These are phyloP conservation scores for Solanum hybrid DNA, from an alignment of 305 asterid genomes.

Conservation along the genomic window DNA sequence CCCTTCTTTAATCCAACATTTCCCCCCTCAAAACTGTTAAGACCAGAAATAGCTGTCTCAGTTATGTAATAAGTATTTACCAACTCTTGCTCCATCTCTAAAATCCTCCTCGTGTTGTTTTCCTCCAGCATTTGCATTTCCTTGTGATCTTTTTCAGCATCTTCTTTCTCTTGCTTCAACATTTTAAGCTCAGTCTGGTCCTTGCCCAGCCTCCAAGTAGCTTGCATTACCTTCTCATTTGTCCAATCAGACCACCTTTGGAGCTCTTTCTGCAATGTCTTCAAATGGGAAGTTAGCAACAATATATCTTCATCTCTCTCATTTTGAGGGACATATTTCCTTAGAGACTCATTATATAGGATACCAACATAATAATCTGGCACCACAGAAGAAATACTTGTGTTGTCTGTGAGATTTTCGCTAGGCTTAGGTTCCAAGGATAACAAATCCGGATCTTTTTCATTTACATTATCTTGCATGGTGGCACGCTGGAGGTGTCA, in stretches of 20 bases:
- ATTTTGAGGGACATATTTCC: constrained; percentile 34
- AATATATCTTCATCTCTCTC: constrained; percentile 43
- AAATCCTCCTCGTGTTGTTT: constrained; percentile 34
- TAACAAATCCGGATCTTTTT: constrained; percentile 14
- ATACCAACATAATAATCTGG: constrained; percentile 19
- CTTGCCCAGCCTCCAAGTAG: constrained; percentile 48
- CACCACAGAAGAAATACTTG: constrained; percentile 16
- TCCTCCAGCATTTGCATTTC: constrained; percentile 56
- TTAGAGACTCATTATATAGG: constrained; percentile 29
- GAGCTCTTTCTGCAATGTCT: constrained; percentile 37
- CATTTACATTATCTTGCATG: constrained; percentile 23
- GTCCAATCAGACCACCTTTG: constrained; percentile 60
- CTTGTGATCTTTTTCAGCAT: constrained; percentile 37
- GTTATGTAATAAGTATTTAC: constrained; percentile 33
- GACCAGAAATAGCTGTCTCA: constrained; percentile 13
- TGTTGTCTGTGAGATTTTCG: constrained; percentile 12
- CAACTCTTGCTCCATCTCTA: constrained; percentile 50
- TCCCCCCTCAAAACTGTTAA: constrained; percentile 37
- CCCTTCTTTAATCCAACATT: constrained; percentile 27
- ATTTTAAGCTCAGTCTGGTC: constrained; percentile 54
- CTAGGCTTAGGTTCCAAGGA: constrained; percentile 13
- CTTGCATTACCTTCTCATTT: constrained; percentile 63
- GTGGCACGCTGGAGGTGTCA: background rate
- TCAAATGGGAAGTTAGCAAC: constrained; percentile 29
- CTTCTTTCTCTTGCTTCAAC: constrained; percentile 58